These are phyloP conservation scores for Alliaria petiolata DNA, from an alignment of 345 rosid genomes.

Conservation along the genomic window DNA sequence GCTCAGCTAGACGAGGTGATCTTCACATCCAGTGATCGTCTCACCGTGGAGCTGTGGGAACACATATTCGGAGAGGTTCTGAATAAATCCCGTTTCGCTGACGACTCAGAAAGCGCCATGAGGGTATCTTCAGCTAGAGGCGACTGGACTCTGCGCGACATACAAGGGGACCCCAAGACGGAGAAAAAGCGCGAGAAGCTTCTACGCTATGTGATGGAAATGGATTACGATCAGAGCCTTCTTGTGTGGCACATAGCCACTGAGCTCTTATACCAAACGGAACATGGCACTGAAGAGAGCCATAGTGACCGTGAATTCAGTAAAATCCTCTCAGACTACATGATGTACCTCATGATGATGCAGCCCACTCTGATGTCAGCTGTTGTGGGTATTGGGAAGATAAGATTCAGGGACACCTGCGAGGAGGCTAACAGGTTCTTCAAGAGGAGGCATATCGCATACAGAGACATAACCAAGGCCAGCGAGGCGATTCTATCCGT, in stretches of 20 bases:
- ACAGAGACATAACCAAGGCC: not conserved
- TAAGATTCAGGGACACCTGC: constrained; percentile 29
- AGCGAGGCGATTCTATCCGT: not conserved
- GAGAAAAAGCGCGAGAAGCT: not conserved
- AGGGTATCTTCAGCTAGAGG: constrained; percentile 52
- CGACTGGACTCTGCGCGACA: constrained; percentile 43
- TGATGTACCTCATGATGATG: constrained; percentile 46
- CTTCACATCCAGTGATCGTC: constrained; percentile 37
- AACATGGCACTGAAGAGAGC: not conserved
- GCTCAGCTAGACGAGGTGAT: constrained; percentile 36
- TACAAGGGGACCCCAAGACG: constrained; percentile 6
- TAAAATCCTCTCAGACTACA: constrained; percentile 36
- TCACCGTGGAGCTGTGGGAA: constrained; percentile 46
- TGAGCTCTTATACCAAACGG: constrained; percentile 39
- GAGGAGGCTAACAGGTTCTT: constrained; percentile 24
- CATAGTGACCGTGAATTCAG: constrained; percentile 7
- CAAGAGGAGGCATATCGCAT: not conserved
- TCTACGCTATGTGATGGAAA: constrained; percentile 35
- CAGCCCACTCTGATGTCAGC: constrained; percentile 26
- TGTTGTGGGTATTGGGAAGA: constrained; percentile 30
- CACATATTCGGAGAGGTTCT: constrained; percentile 43
- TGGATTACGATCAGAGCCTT: constrained; percentile 44
- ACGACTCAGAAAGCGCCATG: constrained; percentile 42
- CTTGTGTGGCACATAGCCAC: constrained; percentile 63
- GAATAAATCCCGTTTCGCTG: constrained; percentile 37